Base-by-base conservation (phyloP, 2,329 filamentous ascomycete species). In the Aureobasidium sp. region DNA sequence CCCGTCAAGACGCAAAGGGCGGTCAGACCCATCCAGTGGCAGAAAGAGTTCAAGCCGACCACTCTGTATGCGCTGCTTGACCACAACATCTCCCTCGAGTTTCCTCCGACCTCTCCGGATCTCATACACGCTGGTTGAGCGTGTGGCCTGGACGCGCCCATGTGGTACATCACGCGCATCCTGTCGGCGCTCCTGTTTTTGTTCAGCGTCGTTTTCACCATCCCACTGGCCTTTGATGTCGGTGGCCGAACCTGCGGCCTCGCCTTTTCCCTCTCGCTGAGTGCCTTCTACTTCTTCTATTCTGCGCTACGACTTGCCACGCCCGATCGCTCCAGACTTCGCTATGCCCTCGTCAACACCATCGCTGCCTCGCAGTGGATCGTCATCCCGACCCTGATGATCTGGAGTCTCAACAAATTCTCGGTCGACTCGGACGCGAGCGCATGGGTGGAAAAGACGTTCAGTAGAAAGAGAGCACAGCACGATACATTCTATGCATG, bases 191-290 rank as follows among this genome's bases (percentile, higher is more conserved):
- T 87, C 72, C 77, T 90, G 76, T 97, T 97, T 78, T 86, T 97
- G 69, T 83, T 92, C 76, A 89, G 89, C 77, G 91, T 97, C 75
- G 86, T 97, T 72, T 89, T 97, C 73, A 96, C 91, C 65, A 94
- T 99, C 73, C 94, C 94, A 64, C 87, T 99, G 73, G 90, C 93
- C 70, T 97, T 97, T 79, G 94, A 99, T 84, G 93, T 97, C 71
- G 94, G 94, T 73, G 94, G 94, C 65, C 87, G 91, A 70, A 92
- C 94, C 69, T 96, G 91, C 72, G 94, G 94, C 63, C 82, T 99
- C 71, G 93, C 91, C 65, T 97, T 95, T 79, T 97, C 91, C 72
- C 83, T 97, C 59, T 85, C 89, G 51, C 84, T 97, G 60, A 92
- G 93, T 68, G 81, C 83, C 69, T 97, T 95, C 81, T 97, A 97